Evolutionary conservation across 306 rosid genomes (phyloP).

Genomic region (Rosa chinensis): DNA sequence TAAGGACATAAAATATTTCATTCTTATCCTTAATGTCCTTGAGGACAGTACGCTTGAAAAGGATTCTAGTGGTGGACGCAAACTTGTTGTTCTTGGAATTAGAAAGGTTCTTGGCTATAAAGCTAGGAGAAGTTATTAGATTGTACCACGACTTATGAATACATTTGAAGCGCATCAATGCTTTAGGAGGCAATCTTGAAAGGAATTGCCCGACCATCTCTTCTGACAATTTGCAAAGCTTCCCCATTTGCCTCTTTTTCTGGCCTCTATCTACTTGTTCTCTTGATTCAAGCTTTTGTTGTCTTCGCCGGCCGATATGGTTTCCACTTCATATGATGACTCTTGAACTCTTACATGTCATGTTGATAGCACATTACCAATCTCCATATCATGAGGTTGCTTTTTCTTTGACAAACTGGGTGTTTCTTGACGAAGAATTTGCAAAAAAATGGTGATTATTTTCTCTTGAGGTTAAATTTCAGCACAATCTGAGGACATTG

Average conservation of each 20-base stretch:
- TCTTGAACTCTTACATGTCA: neutral
- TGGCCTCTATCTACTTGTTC: neutral
- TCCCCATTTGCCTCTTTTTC: neutral
- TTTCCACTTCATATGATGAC: neutral
- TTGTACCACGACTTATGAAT: neutral
- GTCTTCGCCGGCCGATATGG: neutral
- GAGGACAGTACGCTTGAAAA: neutral
- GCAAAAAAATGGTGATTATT: neutral
- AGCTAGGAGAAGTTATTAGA: neutral
- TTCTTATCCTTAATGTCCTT: neutral
- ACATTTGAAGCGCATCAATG: constrained; percentile 1
- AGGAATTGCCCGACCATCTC: neutral
- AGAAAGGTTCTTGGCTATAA: neutral
- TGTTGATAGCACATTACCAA: neutral
- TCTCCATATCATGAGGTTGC: neutral
- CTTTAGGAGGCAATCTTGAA: neutral
- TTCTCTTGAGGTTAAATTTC: neutral
- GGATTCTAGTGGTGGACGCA: neutral
- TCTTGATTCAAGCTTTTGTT: neutral
- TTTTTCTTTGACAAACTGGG: neutral
- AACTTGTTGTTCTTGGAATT: neutral
- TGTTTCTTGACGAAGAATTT: neutral
- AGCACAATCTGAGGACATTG: neutral
- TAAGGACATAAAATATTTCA: neutral
- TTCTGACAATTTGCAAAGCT: neutral